Percentiles rank a stretch among this genome's conserved stretches.
Conservation (phyloP, 495 filamentous ascomycete genomes). For the Durotheca rogersii region DNA sequence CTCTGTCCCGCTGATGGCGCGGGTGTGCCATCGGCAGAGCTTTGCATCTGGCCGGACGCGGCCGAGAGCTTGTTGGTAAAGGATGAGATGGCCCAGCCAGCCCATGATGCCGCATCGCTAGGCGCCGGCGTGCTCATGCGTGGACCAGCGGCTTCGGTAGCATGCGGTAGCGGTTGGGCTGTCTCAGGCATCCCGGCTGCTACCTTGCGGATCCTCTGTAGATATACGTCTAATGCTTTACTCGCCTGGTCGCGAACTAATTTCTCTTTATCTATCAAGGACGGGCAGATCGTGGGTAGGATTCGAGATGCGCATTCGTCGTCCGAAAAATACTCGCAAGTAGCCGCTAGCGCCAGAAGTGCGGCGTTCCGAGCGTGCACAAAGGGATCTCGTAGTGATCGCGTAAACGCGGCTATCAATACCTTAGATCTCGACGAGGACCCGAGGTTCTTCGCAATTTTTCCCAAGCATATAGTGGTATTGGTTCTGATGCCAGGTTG, state of each 20-base stretch:
- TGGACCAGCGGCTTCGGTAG: constrained; percentile 51
- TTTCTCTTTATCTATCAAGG: constrained; percentile 83
- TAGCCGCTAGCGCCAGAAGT: constrained; percentile 80
- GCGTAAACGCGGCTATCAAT: constrained; percentile 83
- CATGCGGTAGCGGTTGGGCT: constrained; percentile 52
- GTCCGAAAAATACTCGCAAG: constrained; percentile 80
- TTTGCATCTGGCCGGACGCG: constrained; percentile 80
- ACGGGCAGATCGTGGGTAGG: constrained; percentile 79
- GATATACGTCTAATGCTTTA: constrained; percentile 87
- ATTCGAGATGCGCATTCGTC: constrained; percentile 86
- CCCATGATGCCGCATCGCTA: constrained; percentile 66
- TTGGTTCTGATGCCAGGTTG: constrained; percentile 97
- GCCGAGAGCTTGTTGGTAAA: constrained; percentile 91
- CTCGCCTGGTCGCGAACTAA: constrained; percentile 86
- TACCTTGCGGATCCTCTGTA: constrained; percentile 79
- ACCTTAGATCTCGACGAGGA: constrained; percentile 81
- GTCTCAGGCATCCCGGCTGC: constrained; percentile 78
- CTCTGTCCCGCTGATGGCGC: not conserved
- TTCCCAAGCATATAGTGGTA: constrained; percentile 94
- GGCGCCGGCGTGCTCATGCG: constrained; percentile 74
- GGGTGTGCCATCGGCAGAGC: constrained; percentile 23
- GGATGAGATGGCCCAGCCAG: constrained; percentile 98
- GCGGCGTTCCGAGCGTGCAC: constrained; percentile 88
- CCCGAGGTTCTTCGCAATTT: constrained; percentile 87
- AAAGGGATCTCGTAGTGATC: constrained; percentile 89